Conservation (phyloP, 2,329 filamentous ascomycete species). For the Aspergillus luchuensis region DNA sequence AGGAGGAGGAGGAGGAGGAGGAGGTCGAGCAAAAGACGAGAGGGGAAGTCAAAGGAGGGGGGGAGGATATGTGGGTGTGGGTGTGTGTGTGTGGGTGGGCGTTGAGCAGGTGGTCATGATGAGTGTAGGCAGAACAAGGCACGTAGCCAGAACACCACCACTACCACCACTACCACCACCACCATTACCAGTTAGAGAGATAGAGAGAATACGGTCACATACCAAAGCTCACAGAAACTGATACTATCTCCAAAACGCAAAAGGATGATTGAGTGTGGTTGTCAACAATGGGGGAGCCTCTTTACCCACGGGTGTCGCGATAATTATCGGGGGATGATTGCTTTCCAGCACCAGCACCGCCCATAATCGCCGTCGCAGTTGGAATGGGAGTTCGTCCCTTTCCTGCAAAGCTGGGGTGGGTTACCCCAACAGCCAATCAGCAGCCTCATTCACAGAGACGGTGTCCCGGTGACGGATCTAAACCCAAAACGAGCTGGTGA, state of each 20-base stretch:
- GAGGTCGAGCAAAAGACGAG: constrained; percentile 4
- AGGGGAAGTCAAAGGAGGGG: constrained; percentile 7
- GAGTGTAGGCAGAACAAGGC: background rate
- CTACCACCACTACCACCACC: too few relatives aligned
- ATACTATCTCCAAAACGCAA: background rate
- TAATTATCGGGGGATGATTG: background rate
- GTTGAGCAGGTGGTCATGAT: constrained; percentile 4
- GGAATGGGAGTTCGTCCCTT: constrained; percentile 1
- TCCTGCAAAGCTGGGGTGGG: constrained; percentile 12
- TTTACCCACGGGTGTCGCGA: constrained; percentile 1
- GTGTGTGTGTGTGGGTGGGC: constrained; percentile 4
- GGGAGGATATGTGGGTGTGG: constrained; percentile 12
- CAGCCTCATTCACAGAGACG: background rate
- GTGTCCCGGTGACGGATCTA: constrained; percentile 17
- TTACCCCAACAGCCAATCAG: constrained; percentile 12
- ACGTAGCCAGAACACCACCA: background rate
- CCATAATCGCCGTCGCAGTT: background rate
- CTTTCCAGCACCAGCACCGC: background rate
- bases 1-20: background rate
- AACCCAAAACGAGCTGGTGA: constrained; percentile 19
- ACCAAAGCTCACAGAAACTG: constrained; percentile 10
- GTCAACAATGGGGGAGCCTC: background rate
- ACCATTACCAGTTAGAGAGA: too few relatives aligned
- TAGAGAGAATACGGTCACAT: constrained; percentile 9
- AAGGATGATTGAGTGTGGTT: background rate